These are phyloP conservation scores for Gyromitra esculenta DNA, from an alignment of 2,329 filamentous ascomycete genomes.

Conservation along the genomic window DNA sequence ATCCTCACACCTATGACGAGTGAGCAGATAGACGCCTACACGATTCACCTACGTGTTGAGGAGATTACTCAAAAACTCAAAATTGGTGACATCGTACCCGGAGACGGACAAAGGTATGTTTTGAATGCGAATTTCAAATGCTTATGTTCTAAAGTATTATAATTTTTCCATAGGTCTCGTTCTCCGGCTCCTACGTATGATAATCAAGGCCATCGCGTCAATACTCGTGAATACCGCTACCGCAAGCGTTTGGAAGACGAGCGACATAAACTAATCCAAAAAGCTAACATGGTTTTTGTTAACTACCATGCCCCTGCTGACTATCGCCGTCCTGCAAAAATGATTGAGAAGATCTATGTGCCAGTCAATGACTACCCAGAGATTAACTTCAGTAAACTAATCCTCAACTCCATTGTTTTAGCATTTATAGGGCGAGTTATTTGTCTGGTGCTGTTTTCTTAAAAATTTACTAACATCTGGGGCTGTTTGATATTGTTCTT, in stretches of 20 bases:
- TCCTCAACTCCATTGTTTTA: slow-evolving; percentile 55
- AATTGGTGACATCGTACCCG: slow-evolving; percentile 97
- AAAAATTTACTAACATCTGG: slow-evolving; percentile 81
- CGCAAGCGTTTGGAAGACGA: slow-evolving; percentile 97
- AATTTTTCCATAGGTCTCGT: slow-evolving; percentile 73
- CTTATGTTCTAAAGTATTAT: slow-evolving; percentile 1
- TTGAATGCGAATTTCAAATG: slow-evolving; percentile 13
- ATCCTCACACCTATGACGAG: slow-evolving; percentile 98
- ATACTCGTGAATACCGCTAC: slow-evolving; percentile 97
- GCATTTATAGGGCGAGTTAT: slow-evolving; percentile 3
- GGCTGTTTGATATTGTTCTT: slow-evolving; percentile 62
- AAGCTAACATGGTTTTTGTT: slow-evolving; percentile 98
- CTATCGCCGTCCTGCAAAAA: slow-evolving; percentile 98
- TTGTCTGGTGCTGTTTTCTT: slow-evolving; percentile 14
- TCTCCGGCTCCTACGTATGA: slow-evolving; percentile 97
- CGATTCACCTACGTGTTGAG: slow-evolving; percentile 93
- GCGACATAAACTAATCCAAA: slow-evolving; percentile 97
- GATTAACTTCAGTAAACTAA: slow-evolving; percentile 99
- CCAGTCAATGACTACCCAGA: slow-evolving; percentile 99
- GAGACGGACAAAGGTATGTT: slow-evolving; percentile 89
- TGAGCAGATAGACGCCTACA: slow-evolving; percentile 97
- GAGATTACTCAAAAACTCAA: slow-evolving; percentile 99
- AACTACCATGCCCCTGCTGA: slow-evolving; percentile 99
- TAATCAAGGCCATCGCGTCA: slow-evolving; percentile 98
- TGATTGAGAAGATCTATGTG: slow-evolving; percentile 99